Evolutionary conservation across 2,329 filamentous ascomycete species (phyloP).

Genomic region (Trichophyton schoenleinii): DNA sequence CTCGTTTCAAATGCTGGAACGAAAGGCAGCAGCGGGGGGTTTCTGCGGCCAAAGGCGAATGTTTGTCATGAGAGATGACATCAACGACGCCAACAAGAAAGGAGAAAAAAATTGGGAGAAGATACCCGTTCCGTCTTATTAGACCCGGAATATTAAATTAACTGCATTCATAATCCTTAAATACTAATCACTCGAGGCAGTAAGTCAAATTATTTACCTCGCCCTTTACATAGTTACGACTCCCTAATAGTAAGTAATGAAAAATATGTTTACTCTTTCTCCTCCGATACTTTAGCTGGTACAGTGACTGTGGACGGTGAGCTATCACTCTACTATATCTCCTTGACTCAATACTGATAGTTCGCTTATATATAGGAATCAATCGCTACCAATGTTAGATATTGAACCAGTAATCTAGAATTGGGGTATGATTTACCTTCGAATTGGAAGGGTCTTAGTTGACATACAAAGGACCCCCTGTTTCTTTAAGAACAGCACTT

Average conservation of each 20-base stretch:
- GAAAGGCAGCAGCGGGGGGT: conserved; percentile 4
- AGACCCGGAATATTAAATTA: not conserved
- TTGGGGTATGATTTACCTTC: too few relatives aligned
- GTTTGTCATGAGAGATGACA: conserved; percentile 11
- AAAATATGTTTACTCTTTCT: not conserved
- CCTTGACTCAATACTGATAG: too few relatives aligned
- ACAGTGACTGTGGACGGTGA: too few relatives aligned
- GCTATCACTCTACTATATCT: too few relatives aligned
- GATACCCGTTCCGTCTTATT: conserved; percentile 1
- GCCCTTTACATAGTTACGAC: not conserved
- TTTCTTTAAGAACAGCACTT: too few relatives aligned
- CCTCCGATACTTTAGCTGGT: not conserved
- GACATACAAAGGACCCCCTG: too few relatives aligned
- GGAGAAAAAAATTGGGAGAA: conserved; percentile 11
- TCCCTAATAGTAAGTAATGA: not conserved
- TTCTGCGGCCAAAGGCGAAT: conserved; percentile 11
- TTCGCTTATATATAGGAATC: too few relatives aligned
- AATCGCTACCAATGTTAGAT: too few relatives aligned
- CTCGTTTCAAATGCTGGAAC: conserved; percentile 7
- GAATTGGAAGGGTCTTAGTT: too few relatives aligned
- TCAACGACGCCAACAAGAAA: conserved; percentile 5
- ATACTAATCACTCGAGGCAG: not conserved
- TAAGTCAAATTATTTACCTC: not conserved
- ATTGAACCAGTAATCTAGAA: too few relatives aligned
- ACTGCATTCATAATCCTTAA: not conserved